Evolutionary conservation across 2,329 filamentous ascomycete genomes (phyloP).

Genomic region (Colletotrichum tanaceti): DNA sequence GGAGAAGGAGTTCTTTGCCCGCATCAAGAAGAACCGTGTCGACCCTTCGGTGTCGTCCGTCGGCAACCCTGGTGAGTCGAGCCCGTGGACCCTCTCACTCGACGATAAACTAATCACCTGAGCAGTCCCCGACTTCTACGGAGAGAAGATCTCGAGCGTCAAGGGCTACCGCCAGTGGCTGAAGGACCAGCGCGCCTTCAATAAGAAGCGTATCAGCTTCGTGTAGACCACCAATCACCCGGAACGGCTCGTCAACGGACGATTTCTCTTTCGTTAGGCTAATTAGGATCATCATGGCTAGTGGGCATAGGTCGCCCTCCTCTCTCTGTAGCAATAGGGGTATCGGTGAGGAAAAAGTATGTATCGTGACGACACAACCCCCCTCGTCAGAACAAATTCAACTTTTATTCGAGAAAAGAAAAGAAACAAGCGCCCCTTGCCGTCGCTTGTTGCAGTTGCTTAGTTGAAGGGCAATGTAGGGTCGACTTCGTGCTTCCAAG

Average conservation of each 20-base stretch:
- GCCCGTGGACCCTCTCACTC: background rate
- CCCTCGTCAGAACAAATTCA: constrained; percentile 45
- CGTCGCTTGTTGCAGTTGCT: constrained; percentile 30
- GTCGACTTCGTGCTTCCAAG: constrained; percentile 79
- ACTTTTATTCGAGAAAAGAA: background rate
- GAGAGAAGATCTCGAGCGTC: constrained; percentile 96
- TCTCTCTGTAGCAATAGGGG: constrained; percentile 34
- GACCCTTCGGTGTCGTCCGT: constrained; percentile 91
- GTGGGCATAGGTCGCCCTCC: constrained; percentile 33
- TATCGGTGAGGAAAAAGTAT: constrained; percentile 40
- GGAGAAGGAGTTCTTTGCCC: constrained; percentile 92
- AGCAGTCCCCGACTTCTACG: constrained; percentile 92
- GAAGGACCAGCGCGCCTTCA: constrained; percentile 97
- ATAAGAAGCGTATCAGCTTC: constrained; percentile 83
- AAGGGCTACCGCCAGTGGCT: constrained; percentile 93
- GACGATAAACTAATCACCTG: background rate
- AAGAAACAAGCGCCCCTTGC: background rate
- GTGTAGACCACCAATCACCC: constrained; percentile 55
- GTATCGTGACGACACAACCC: constrained; percentile 44
- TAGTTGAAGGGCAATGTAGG: constrained; percentile 64
- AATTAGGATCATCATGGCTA: constrained; percentile 34
- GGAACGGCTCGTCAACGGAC: constrained; percentile 3
- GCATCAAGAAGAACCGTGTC: constrained; percentile 91
- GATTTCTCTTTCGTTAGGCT: constrained; percentile 29
- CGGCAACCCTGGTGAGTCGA: constrained; percentile 77